Evolutionary conservation across 306 rosid genomes (phyloP).

Genomic region (Begonia peltatifolia): DNA sequence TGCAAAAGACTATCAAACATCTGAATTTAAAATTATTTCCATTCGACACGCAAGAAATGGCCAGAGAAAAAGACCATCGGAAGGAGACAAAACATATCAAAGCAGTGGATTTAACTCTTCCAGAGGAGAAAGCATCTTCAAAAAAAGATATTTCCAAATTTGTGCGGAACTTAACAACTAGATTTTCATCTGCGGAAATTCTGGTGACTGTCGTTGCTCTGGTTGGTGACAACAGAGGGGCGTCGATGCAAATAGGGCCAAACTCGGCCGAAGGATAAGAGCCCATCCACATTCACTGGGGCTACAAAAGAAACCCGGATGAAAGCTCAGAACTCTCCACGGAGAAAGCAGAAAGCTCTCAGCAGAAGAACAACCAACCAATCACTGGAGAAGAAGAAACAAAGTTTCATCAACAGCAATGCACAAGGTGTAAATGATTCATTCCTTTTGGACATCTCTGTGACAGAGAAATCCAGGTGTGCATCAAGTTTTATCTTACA

Average conservation of each 20-base stretch:
- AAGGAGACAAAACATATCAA: no score
- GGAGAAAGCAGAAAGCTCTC: conserved; percentile 25
- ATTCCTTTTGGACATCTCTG: conserved; percentile 34
- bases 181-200: conserved; percentile 26
- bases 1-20: background rate
- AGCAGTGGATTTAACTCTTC: no score
- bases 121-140: background rate
- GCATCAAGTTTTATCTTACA: conserved; percentile 17
- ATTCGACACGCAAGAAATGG: no score
- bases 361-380: background rate
- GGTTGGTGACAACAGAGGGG: no score
- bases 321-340: conserved; percentile 26
- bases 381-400: conserved; percentile 12
- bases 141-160: background rate
- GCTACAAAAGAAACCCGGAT: conserved; percentile 28
- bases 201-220: background rate
- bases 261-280: no score
- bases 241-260: no score
- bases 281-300: conserved; percentile 20
- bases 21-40: background rate
- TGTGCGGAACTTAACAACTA: conserved; percentile 2
- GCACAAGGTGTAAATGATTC: conserved; percentile 58
- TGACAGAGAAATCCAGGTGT: conserved; percentile 47
- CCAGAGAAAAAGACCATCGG: no score
- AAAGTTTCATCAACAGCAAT: conserved; percentile 44